phyloP scores from a whole-genome alignment of 176 grass and related monocot species.

The Rhynchospora tenuis region DNA sequence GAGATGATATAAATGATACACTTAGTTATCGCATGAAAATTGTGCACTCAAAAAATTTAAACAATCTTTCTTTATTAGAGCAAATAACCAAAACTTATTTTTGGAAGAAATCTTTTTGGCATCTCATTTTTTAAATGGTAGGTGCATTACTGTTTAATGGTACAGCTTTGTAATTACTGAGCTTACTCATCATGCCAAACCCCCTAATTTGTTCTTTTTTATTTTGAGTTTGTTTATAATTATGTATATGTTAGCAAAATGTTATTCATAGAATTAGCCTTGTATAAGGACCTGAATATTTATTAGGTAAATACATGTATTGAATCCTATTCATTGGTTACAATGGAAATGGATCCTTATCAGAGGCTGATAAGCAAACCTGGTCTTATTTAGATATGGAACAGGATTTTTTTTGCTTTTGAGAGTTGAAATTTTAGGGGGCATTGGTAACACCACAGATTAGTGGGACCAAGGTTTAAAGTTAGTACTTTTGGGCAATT shows the following conservation, averaged over 20 bases:
- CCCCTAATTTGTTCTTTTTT: neutral
- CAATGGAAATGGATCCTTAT: neutral
- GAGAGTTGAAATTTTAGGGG: too few species aligned
- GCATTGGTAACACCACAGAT: too few species aligned
- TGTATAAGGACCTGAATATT: neutral
- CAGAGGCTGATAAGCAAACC: neutral
- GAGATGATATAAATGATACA: neutral
- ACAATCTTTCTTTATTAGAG: neutral
- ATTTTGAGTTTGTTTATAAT: neutral
- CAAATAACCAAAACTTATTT: neutral
- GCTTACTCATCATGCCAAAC: neutral
- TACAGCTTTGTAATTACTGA: neutral
- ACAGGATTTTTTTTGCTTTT: neutral
- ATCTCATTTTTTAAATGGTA: neutral
- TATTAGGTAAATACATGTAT: neutral
- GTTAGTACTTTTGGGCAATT: too few species aligned
- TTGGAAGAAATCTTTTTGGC: neutral
- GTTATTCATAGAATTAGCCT: neutral
- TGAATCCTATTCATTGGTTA: neutral
- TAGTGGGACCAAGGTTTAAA: too few species aligned
- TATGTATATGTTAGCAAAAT: neutral
- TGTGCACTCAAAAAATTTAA: neutral
- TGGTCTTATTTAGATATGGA: neutral
- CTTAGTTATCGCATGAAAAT: neutral
- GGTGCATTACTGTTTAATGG: neutral